Evolutionary conservation across 352 stramenopile genomes (phyloP), one percentile per base, ranked within the genome.

Genomic region (Pythium apleroticum): DNA sequence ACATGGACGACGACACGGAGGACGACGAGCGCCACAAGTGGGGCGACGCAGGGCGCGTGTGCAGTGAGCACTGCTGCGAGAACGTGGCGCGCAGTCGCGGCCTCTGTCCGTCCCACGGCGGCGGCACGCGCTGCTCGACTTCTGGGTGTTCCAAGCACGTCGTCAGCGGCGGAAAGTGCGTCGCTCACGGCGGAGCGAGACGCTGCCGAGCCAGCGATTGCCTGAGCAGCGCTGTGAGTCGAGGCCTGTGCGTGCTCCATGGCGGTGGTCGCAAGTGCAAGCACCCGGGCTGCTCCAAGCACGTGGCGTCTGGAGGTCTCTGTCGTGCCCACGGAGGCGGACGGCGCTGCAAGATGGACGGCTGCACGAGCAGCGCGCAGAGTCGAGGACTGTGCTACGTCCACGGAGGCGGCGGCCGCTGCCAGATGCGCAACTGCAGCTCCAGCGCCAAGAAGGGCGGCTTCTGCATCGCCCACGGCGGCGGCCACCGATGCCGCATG

Each of bases 371-470:
- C 73, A 92, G 81, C 31, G 86, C 86, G 3, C 86, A 95, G 70
- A 92, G 81, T 30, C 83, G 86, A 57, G 86, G 84, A 11, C 57
- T 95, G 4, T 95, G 86, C 72, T 93, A 93, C 73, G 85, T 93
- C 2, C 86, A 95, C 54, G 86, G 86, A 31, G 86, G 86, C 7
- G 86, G 86, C 50, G 84, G 85, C 12, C 84, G 84, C 19, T 95
- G 86, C 57, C 86, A 93, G 73, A 83, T 78, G 65, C 63, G 62
- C 52, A 81, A 71, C 11, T 95, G 86, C 59, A 88, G 78, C 28
- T 93, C 83, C 4, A 93, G 83, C 39, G 86, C 85, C 60, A 93
- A 93, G 76, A 95, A 93, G 73, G 86, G 86, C 55, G 86, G 86
- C 17, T 87, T 85, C 55, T 95, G 86, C 37, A 93, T 93, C 39